Evolutionary conservation across 2,329 filamentous ascomycete genomes (phyloP).

Genomic region (Dryadomyces quercivorus): DNA sequence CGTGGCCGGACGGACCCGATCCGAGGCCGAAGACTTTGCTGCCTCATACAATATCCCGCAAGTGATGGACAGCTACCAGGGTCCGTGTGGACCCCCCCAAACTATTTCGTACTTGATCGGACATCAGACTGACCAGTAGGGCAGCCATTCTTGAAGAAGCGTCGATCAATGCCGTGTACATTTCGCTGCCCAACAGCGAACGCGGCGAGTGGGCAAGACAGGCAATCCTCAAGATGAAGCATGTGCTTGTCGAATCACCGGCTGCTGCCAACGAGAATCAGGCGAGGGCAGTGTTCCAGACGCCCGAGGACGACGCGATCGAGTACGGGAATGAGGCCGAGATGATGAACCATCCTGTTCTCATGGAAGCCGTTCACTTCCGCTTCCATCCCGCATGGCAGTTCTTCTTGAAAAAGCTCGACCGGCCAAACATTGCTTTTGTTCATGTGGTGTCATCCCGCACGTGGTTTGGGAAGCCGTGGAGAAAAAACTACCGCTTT

Average conservation of each 20-base stretch:
- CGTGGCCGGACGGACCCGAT: slow-evolving; percentile 37
- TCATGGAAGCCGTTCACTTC: slow-evolving; percentile 41
- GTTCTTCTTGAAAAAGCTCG: slow-evolving; percentile 26
- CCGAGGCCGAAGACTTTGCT: slow-evolving; percentile 34
- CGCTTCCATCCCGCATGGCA: slow-evolving; percentile 37
- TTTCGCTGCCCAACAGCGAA: slow-evolving; percentile 31
- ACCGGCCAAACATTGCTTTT: slow-evolving; percentile 23
- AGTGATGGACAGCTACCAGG: slow-evolving; percentile 36
- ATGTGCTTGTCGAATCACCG: slow-evolving; percentile 44
- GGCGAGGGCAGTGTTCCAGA: slow-evolving; percentile 31
- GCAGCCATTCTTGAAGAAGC: slow-evolving; percentile 17
- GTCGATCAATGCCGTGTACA: slow-evolving; percentile 36
- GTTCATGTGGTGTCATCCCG: slow-evolving; percentile 13
- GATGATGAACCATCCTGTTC: slow-evolving; percentile 21
- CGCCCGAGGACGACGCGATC: background rate
- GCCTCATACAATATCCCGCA: slow-evolving; percentile 38
- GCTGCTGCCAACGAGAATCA: slow-evolving; percentile 32
- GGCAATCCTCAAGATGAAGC: slow-evolving; percentile 35
- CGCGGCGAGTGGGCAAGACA: slow-evolving; percentile 35
- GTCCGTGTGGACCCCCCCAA: slow-evolving; percentile 14
- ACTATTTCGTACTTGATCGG: background rate
- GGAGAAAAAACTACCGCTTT: slow-evolving; percentile 26
- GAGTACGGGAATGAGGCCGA: slow-evolving; percentile 2
- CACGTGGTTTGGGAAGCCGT: background rate
- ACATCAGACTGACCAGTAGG: background rate